Evolutionary conservation across 768 basidiomycete genomes (phyloP).

Genomic region (Leccinum boreale): DNA sequence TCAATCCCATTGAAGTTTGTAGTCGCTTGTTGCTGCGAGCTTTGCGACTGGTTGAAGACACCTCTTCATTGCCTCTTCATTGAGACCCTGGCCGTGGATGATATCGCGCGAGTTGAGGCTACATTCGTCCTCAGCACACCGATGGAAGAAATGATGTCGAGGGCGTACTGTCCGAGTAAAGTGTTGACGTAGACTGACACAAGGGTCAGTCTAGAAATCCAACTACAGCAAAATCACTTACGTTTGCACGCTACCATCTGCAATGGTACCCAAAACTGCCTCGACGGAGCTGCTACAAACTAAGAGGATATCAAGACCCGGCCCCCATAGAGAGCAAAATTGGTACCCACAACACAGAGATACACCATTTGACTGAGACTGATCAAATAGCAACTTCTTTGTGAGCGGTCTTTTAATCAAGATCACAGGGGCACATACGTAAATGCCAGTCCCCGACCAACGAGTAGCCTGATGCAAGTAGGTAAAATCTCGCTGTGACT

Average conservation of each 20-base stretch:
- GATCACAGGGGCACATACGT: conserved; percentile 16
- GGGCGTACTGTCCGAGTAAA: conserved; percentile 24
- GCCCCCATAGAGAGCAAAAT: not conserved
- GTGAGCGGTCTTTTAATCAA: not conserved
- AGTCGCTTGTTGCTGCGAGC: not conserved
- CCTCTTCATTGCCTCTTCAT: conserved; percentile 31
- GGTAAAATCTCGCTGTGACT: conserved; percentile 15
- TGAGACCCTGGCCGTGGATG: conserved; percentile 17
- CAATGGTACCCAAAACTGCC: conserved; percentile 23
- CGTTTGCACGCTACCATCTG: conserved; percentile 28
- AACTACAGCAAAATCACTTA: not conserved
- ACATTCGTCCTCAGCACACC: not conserved
- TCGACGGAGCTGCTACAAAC: conserved; percentile 24
- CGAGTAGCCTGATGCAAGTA: not conserved
- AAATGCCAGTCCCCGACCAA: conserved; percentile 23
- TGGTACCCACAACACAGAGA: conserved; percentile 18
- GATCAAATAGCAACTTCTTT: not conserved
- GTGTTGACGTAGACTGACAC: conserved; percentile 29
- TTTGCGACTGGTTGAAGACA: conserved; percentile 9
- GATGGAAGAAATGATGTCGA: not conserved
- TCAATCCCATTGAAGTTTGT: conserved; percentile 11
- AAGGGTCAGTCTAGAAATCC: not conserved
- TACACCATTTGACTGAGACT: conserved; percentile 20
- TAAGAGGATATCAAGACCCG: conserved; percentile 1
- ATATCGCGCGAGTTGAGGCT: conserved; percentile 28